Conservation (phyloP, 306 rosid species). For the Gynostemma pentaphyllum region DNA sequence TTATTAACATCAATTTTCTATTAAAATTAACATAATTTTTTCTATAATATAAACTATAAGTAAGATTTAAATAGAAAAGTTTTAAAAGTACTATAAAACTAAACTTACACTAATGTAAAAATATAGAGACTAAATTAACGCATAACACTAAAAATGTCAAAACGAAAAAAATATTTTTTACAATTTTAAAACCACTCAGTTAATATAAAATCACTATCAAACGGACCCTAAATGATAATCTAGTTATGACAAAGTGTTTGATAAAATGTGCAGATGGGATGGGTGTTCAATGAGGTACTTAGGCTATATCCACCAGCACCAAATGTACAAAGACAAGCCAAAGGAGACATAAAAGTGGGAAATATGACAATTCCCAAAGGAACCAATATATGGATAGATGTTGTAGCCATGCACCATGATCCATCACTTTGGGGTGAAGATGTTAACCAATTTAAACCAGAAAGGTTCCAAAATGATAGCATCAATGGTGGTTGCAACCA, state of each 20-base stretch:
- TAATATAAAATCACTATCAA: too few species aligned
- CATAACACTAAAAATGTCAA: too few species aligned
- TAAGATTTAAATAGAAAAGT: too few species aligned
- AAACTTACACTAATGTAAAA: too few species aligned
- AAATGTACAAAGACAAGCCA: constrained; percentile 77
- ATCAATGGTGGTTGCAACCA: constrained; percentile 58
- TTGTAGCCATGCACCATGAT: constrained; percentile 79
- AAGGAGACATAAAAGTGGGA: constrained; percentile 40
- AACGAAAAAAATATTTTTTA: too few species aligned
- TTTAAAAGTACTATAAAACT: too few species aligned
- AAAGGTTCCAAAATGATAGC: constrained; percentile 44
- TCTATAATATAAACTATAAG: too few species aligned
- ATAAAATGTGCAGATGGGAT: constrained; percentile 22
- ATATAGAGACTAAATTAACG: too few species aligned
- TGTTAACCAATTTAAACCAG: constrained; percentile 60
- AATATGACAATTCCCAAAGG: constrained; percentile 52
- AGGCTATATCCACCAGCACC: constrained; percentile 83
- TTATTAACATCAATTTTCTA: too few species aligned
- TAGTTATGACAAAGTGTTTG: neutral
- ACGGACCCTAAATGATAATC: too few species aligned
- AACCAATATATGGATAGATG: constrained; percentile 81
- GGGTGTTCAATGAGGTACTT: constrained; percentile 76
- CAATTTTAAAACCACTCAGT: too few species aligned
- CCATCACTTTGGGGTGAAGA: constrained; percentile 51
- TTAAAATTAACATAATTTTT: too few species aligned